These are phyloP conservation scores for Camelina neglecta DNA, from an alignment of 345 rosid species.

Conservation along the genomic window DNA sequence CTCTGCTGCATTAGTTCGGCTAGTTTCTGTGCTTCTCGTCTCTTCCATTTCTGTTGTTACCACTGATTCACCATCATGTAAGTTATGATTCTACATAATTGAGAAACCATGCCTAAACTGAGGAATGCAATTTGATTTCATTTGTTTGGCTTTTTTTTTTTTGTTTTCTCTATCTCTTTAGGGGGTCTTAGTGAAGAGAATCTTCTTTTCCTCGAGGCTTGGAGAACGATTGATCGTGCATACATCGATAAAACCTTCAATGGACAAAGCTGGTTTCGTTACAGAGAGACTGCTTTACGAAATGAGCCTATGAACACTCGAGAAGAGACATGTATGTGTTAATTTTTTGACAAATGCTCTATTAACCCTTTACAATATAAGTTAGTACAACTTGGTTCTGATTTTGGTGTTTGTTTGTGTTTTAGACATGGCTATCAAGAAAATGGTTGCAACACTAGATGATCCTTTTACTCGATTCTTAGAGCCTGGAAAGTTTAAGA, in stretches of 20 bases:
- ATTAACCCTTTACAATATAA: not conserved
- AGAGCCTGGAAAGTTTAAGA: conserved; percentile 91
- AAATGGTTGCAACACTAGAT: conserved; percentile 88
- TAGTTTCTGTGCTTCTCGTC: conserved; percentile 59
- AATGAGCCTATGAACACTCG: conserved; percentile 88
- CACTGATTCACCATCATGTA: conserved; percentile 62
- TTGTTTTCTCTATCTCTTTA: conserved; percentile 11
- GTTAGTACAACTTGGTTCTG: conserved; percentile 10
- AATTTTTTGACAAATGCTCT: not conserved
- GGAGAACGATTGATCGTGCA: conserved; percentile 96
- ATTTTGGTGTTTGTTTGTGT: conserved; percentile 36
- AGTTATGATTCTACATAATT: conserved; percentile 40
- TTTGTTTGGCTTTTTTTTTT: conserved; percentile 9
- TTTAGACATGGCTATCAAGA: conserved; percentile 82
- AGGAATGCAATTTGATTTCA: not conserved
- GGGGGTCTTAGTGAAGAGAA: conserved; percentile 90
- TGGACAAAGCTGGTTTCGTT: conserved; percentile 98
- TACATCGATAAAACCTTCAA: conserved; percentile 88
- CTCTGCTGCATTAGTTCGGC: conserved; percentile 51
- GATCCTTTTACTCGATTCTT: conserved; percentile 96
- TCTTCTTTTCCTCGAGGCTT: conserved; percentile 90
- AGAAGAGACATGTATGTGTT: conserved; percentile 80
- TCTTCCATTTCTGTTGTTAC: conserved; percentile 65
- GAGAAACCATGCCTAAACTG: conserved; percentile 16
- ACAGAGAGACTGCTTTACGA: conserved; percentile 85